Conservation (phyloP, 352 stramenopile species). For the Pythium aquatile region DNA sequence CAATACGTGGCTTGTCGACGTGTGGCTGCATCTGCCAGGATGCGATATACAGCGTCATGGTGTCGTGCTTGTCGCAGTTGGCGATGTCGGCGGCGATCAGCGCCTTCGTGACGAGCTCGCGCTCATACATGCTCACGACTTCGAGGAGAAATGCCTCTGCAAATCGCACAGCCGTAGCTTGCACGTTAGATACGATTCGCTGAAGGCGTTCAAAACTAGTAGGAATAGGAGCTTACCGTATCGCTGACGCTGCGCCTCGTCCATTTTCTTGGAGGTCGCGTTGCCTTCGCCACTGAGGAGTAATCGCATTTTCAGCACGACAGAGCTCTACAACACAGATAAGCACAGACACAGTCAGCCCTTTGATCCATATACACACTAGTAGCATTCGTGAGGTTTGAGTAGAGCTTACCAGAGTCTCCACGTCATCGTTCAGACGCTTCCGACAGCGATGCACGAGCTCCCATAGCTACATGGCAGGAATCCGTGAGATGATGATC, state of each 20-base stretch:
- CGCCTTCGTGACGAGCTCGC: slow-evolving; percentile 75
- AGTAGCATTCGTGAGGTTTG: neutral
- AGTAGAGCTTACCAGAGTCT: slow-evolving; percentile 37
- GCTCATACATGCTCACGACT: slow-evolving; percentile 74
- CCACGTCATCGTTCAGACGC: slow-evolving; percentile 48
- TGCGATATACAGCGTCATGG: slow-evolving; percentile 71
- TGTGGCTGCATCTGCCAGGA: slow-evolving; percentile 88
- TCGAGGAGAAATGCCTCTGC: slow-evolving; percentile 61
- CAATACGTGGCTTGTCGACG: slow-evolving; percentile 55
- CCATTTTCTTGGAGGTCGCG: slow-evolving; percentile 27
- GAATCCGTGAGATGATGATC: neutral
- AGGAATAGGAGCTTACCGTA: slow-evolving; percentile 39
- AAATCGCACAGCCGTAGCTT: neutral
- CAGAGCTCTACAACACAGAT: slow-evolving; percentile 6
- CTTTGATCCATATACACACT: neutral
- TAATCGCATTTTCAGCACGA: slow-evolving; percentile 47
- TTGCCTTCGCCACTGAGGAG: slow-evolving; percentile 28
- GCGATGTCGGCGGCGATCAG: slow-evolving; percentile 71
- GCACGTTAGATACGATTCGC: neutral
- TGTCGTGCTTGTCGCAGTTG: slow-evolving; percentile 66
- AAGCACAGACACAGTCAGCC: neutral
- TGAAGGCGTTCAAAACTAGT: neutral
- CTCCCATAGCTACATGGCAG: slow-evolving; percentile 53
- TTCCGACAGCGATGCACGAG: slow-evolving; percentile 65
- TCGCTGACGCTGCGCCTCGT: slow-evolving; percentile 35